phyloP scores from a whole-genome alignment of 768 basidiomycete species.

The Termitomyces sp. region DNA sequence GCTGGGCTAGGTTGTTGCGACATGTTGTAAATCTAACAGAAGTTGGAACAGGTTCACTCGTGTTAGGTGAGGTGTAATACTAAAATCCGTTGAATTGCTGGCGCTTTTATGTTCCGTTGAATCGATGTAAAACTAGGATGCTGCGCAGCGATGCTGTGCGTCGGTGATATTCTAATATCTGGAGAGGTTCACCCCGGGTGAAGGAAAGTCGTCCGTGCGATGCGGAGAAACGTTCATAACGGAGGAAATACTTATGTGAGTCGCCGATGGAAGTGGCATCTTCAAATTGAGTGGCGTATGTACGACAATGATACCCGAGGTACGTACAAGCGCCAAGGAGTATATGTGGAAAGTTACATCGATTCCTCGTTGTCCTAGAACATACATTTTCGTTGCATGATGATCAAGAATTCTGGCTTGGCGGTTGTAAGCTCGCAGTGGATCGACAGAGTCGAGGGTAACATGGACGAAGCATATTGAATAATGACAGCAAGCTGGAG shows the following conservation, averaged over 20 bases:
- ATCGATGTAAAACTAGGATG: not conserved
- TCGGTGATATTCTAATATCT: not conserved
- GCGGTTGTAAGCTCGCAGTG: not conserved
- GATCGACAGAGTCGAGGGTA: not conserved
- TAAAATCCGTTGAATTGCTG: not conserved
- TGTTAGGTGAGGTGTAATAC: not conserved
- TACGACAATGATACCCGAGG: not conserved
- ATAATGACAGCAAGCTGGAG: no score
- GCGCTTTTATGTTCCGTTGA: not conserved
- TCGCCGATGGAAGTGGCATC: not conserved
- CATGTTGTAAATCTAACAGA: conserved; percentile 7
- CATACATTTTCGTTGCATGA: not conserved
- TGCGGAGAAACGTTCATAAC: not conserved
- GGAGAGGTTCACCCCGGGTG: not conserved
- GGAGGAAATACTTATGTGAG: not conserved
- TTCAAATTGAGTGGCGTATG: not conserved
- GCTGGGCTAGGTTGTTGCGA: conserved; percentile 14
- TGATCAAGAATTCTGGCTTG: not conserved
- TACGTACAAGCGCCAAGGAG: not conserved
- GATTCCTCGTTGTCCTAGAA: not conserved
- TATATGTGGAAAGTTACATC: not conserved
- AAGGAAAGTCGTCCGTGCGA: not conserved
- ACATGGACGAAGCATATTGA: no score
- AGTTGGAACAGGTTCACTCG: not conserved
- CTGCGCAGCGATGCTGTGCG: not conserved